Evolutionary conservation across 2,329 filamentous ascomycete species (phyloP), one percentile per base, ranked within the genome.

Genomic region (Rutstroemia sp.): DNA sequence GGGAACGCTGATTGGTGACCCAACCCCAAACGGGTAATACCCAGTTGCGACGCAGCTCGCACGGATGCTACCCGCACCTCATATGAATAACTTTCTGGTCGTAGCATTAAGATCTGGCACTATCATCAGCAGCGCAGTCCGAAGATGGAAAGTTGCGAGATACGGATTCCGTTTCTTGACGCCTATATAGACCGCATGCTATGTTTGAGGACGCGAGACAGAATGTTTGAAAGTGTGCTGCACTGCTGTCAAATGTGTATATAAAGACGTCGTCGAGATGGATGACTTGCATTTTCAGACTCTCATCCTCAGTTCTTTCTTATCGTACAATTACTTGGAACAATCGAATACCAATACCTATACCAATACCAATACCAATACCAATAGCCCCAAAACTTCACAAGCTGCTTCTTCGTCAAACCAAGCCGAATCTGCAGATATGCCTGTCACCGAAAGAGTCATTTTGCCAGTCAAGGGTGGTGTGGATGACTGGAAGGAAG

Each of bases 401-500:
- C 21, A 10, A 25, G 21, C 7, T 23, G n/a, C 17, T n/a, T 49
- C 48, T 30, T 16, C 7, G 12, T 23, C 37, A 34, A 23, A 27
- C 5, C 14, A 38, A 19, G 47, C 8, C n/a, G 21, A 16, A 56
- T 58, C 8, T 14, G 51, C 61, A 60, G 59, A 55, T 42, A 63
- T 63, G 60, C 39, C 60, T 54, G 48, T 62, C 56, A 62, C 60
- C 23, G 56, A 62, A 49, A 56, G 58, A 56, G 45, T 63, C 44
- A 64, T 64, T 27, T 59, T 69, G 48, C 60, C 64, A 23, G 63
- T 65, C 27, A 59, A 58, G 23, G 62, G 63, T 14, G 60, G 60
- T 46, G 60, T 67, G n/a, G 59, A 66, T 12, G 57, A 64, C 34
- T 69, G 67, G 65, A 68, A 68, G 54, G 63, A 66, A 17, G 51